A percentile compares a stretch with the other conserved stretches of the same genome.
These are phyloP conservation scores for Lachnellula suecica DNA, from an alignment of 2,329 filamentous ascomycete species.

Conservation along the genomic window DNA sequence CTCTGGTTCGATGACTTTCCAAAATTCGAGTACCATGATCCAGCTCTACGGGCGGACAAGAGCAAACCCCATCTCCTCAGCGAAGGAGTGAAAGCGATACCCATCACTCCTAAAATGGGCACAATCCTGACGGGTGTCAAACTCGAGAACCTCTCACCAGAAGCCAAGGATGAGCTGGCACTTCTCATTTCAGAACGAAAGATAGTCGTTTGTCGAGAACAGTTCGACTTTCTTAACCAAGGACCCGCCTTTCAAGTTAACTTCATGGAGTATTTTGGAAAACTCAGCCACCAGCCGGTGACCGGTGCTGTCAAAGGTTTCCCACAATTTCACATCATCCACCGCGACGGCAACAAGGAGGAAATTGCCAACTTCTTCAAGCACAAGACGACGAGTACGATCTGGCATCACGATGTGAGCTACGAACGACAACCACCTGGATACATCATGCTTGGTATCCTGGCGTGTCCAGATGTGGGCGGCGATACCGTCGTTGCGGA, in stretches of 20 bases:
- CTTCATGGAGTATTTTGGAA: constrained; percentile 61
- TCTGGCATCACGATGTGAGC: constrained; percentile 71
- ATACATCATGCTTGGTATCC: constrained; percentile 58
- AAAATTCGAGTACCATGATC: constrained; percentile 44
- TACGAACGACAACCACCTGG: constrained; percentile 71
- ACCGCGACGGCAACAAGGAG: constrained; percentile 60
- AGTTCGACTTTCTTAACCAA: constrained; percentile 50
- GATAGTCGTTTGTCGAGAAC: constrained; percentile 49
- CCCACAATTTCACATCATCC: constrained; percentile 64
- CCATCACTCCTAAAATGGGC: constrained; percentile 47
- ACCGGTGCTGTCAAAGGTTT: constrained; percentile 63
- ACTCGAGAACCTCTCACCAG: constrained; percentile 35
- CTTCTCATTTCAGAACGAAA: constrained; percentile 41
- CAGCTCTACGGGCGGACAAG: constrained; percentile 56
- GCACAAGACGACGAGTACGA: constrained; percentile 60
- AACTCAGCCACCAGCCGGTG: constrained; percentile 69
- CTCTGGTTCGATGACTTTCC: constrained; percentile 45
- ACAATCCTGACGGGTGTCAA: constrained; percentile 41
- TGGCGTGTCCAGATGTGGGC: constrained; percentile 53
- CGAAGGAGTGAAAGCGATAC: constrained; percentile 59
- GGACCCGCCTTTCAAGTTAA: constrained; percentile 61
- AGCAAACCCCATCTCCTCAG: constrained; percentile 59
- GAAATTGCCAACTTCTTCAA: constrained; percentile 59
- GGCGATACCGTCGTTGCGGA: constrained; percentile 73
- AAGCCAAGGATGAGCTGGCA: constrained; percentile 42